Evolutionary conservation across 1,284 basidiomycete genomes (phyloP), one percentile per base, ranked within the genome.

Genomic region (Trichosporon asahii): DNA sequence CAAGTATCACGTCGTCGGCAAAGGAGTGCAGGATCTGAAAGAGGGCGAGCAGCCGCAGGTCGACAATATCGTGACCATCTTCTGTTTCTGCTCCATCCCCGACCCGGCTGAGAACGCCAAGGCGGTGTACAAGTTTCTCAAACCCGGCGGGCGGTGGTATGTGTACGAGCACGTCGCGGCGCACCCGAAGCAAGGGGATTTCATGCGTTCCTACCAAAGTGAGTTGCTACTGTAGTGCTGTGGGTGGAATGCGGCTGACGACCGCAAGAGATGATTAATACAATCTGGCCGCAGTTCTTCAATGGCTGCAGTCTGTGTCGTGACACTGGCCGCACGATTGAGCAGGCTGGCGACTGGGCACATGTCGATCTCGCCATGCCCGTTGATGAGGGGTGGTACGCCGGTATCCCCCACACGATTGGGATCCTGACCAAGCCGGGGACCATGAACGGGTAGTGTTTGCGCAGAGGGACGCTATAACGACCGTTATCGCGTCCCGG

Each of bases 11-110:
- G 40, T 44, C 15, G 40, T 44, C 18, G 40, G 40, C 2, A n/a
- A 31, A 18, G 40, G 40, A 3, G 72, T 68, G 33, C 69, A 68
- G 23, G 72, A 69, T 33, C 35, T 73, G 40, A 69, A 73, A 61
- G 25, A 68, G 67, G 63, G 72, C 35, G 8, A 70, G 69, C 66
- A 44, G 40, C 40, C 40, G 18, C 40, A 44, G 40, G 64, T 69
- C 40, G 68, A 69, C 68, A 57, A 55, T 18, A 66, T 69, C 40
- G 68, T 66, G 25, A 61, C 68, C 31, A 21, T 69, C 29, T 37
- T 69, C 29, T 66, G 64, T 21, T 65, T 69, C 40, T 69, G 68
- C 68, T 60, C 49, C 23, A 69, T 69, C 65, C 68, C 68, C 9
- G 68, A 69, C 2, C 68, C 53, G 2, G 64, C 33, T 3, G 37